A percentile compares a stretch with the other conserved stretches of the same genome.
These are phyloP conservation scores for Gamarada debralockiae DNA, from an alignment of 495 filamentous ascomycete genomes.

Conservation along the genomic window DNA sequence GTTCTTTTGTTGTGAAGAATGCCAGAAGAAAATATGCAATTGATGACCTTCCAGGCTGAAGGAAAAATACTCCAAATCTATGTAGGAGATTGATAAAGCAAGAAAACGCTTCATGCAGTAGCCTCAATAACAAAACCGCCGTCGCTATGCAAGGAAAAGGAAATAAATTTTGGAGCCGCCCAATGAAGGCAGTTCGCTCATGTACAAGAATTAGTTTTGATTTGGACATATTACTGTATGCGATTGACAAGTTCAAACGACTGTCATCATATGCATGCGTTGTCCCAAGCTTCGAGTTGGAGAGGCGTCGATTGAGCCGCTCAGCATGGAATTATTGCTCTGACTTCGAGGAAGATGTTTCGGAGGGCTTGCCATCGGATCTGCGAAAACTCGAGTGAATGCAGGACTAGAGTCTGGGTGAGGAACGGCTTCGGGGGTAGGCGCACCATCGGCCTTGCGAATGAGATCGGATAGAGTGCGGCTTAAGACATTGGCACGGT, in stretches of 20 bases:
- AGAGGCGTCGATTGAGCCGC: constrained; percentile 45
- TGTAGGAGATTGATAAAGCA: background rate
- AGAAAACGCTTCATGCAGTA: background rate
- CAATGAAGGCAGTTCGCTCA: constrained; percentile 1
- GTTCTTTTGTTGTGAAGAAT: background rate
- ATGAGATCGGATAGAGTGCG: constrained; percentile 71
- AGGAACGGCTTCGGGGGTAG: constrained; percentile 53
- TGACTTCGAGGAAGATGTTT: constrained; percentile 44
- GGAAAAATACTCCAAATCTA: background rate
- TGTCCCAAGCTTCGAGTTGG: constrained; percentile 44
- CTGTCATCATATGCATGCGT: constrained; percentile 68
- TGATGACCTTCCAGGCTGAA: background rate
- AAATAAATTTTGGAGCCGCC: constrained; percentile 12
- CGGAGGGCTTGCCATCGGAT: constrained; percentile 44
- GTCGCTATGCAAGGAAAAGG: constrained; percentile 22
- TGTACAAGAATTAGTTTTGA: constrained; percentile 20
- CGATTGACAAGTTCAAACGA: constrained; percentile 39
- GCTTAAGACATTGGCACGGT: constrained; percentile 73
- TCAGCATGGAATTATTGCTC: constrained; percentile 46
- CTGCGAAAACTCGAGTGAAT: constrained; percentile 61
- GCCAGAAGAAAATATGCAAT: background rate
- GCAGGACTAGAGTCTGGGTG: constrained; percentile 54
- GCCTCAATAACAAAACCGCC: constrained; percentile 11
- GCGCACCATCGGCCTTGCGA: constrained; percentile 71
- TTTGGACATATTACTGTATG: background rate